phyloP scores from a whole-genome alignment of 2,329 filamentous ascomycete genomes.

The Curvularia eragrostidis region DNA sequence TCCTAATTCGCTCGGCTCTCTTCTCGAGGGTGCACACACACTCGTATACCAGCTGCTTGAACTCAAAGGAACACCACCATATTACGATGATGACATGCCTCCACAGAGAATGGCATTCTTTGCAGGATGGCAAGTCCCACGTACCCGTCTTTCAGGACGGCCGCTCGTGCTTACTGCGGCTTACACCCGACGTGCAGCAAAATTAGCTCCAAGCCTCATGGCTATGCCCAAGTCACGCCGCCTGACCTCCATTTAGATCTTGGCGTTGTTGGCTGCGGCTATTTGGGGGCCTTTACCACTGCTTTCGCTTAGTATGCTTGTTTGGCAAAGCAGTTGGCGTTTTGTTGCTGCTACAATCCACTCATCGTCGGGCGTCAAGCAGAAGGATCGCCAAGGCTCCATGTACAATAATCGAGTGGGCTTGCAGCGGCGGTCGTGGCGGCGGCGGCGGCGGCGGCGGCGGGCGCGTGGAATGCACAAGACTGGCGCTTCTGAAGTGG shows the following conservation, averaged over 20 bases:
- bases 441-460: neutral
- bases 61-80: slow-evolving; percentile 10
- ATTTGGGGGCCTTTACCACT: slow-evolving; percentile 3
- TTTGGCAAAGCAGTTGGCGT: slow-evolving; percentile 12
- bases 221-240: slow-evolving; percentile 15
- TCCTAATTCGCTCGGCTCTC: slow-evolving; percentile 8
- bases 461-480: slow-evolving; percentile 2
- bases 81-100: slow-evolving; percentile 4
- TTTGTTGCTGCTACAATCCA: neutral
- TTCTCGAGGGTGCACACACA: neutral
- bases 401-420: slow-evolving; percentile 7
- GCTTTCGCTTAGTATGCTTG: slow-evolving; percentile 25
- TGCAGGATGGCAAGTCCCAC: slow-evolving; percentile 15
- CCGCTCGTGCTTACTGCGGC: slow-evolving; percentile 35
- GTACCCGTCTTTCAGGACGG: slow-evolving; percentile 24
- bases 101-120: slow-evolving; percentile 2
- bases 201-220: slow-evolving; percentile 12
- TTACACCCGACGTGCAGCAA: slow-evolving; percentile 35
- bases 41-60: neutral
- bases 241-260: slow-evolving; percentile 28
- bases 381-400: slow-evolving; percentile 14
- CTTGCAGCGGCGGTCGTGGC: slow-evolving; percentile 8
- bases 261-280: slow-evolving; percentile 11
- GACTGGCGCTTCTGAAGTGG: slow-evolving; percentile 12
- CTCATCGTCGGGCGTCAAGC: slow-evolving; percentile 4